Percentiles rank a stretch among this genome's conserved stretches.
phyloP scores from a whole-genome alignment of 768 basidiomycete species.

The Termitomyces heimii region DNA sequence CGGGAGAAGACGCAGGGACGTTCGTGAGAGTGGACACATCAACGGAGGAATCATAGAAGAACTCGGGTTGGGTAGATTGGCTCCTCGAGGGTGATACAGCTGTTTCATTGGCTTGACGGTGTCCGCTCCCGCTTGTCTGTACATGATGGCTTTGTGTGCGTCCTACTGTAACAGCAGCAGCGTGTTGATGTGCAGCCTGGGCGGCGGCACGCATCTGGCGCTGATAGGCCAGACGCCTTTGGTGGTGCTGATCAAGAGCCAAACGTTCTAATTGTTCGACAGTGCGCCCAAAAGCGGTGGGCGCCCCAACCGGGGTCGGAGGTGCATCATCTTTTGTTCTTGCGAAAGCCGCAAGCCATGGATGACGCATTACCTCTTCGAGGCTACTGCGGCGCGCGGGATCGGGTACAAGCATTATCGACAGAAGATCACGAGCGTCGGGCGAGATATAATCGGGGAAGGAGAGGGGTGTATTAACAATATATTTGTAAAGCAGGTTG shows the following conservation, averaged over 20 bases:
- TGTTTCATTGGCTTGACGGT: constrained; percentile 22
- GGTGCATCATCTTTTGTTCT: constrained; percentile 20
- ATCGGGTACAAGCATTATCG: constrained; percentile 93
- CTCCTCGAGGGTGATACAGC: constrained; percentile 26
- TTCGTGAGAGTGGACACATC: constrained; percentile 39
- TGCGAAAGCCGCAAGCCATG: constrained; percentile 72
- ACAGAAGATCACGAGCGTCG: constrained; percentile 77
- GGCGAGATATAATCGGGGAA: constrained; percentile 94
- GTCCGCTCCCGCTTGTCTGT: constrained; percentile 24
- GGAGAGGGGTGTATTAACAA: constrained; percentile 92
- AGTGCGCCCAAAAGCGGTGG: constrained; percentile 51
- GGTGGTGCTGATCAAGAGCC: constrained; percentile 81
- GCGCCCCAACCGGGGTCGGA: constrained; percentile 19
- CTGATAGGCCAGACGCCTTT: constrained; percentile 78
- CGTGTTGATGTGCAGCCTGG: constrained; percentile 20
- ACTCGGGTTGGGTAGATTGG: constrained; percentile 63
- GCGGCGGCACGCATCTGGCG: constrained; percentile 65
- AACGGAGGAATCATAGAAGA: constrained; percentile 66
- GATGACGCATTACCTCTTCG: constrained; percentile 76
- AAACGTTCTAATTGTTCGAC: constrained; percentile 76
- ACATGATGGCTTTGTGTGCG: constrained; percentile 54
- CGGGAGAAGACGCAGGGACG: constrained; percentile 21
- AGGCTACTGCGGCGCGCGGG: constrained; percentile 76
- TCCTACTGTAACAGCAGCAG: constrained; percentile 19
- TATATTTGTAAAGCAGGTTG: constrained; percentile 97